These are phyloP conservation scores for Fermentozyma sake DNA, from an alignment of 1,139 yeast genomes.

Conservation along the genomic window DNA sequence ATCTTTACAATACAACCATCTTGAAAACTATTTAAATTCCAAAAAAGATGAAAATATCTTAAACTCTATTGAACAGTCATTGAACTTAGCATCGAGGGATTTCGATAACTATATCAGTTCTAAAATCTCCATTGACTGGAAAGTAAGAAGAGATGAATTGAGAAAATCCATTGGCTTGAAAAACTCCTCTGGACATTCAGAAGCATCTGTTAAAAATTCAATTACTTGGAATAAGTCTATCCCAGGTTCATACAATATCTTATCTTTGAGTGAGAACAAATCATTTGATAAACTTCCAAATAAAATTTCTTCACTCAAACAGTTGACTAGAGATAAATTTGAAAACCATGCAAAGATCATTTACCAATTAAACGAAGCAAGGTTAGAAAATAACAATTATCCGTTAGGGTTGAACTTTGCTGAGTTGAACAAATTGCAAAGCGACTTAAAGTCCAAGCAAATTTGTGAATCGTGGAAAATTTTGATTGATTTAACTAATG, in stretches of 20 bases:
- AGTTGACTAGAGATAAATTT: conserved; percentile 52
- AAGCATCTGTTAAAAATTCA: conserved; percentile 15
- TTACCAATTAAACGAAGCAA: conserved; percentile 63
- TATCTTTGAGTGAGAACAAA: conserved; percentile 27
- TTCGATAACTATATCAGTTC: conserved; percentile 75
- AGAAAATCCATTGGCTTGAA: conserved; percentile 58
- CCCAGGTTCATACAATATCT: conserved; percentile 30
- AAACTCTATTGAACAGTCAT: conserved; percentile 78
- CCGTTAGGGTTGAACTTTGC: conserved; percentile 52
- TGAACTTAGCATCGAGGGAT: conserved; percentile 71
- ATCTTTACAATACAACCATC: conserved; percentile 10
- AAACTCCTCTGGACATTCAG: conserved; percentile 13
- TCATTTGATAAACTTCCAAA: conserved; percentile 4
- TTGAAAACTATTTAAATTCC: conserved; percentile 57
- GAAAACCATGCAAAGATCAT: conserved; percentile 72
- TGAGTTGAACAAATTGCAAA: conserved; percentile 46
- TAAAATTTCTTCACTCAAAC: conserved; percentile 22
- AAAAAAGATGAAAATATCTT: conserved; percentile 82
- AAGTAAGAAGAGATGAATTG: conserved; percentile 65
- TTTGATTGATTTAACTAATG: conserved; percentile 40
- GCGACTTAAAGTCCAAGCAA: conserved; percentile 59
- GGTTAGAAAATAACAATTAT: conserved; percentile 49
- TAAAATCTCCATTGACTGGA: conserved; percentile 81
- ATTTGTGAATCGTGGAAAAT: conserved; percentile 63
- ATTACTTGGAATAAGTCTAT: conserved; percentile 36